Evolutionary conservation across 148 eudicot species (phyloP).

Genomic region (Fagopyrum esculentum): DNA sequence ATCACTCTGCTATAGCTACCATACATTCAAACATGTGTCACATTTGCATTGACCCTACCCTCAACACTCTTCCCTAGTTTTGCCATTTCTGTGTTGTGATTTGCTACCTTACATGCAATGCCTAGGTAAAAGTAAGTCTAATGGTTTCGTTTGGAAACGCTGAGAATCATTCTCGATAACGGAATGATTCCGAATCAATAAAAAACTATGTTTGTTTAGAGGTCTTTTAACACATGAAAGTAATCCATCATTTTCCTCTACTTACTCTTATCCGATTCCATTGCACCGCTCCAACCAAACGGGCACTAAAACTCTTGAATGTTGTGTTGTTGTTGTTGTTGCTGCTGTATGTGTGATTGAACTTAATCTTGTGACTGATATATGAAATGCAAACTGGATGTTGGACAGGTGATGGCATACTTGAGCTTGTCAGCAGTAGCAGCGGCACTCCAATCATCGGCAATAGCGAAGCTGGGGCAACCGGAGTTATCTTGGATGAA

Average conservation of each 20-base stretch:
- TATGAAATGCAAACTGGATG: constrained; percentile 2
- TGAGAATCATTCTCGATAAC: no score
- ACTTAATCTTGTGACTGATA: neutral
- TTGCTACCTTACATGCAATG: neutral
- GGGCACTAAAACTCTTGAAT: no score
- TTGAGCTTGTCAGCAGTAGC: constrained; percentile 60
- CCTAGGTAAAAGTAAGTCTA: no score
- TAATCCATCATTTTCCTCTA: no score
- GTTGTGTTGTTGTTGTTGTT: no score
- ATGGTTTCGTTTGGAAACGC: no score
- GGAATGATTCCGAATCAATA: no score
- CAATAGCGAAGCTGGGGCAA: constrained; percentile 61
- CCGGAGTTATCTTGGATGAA: constrained; percentile 86
- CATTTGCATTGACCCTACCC: neutral
- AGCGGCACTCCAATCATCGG: constrained; percentile 58
- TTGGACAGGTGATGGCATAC: constrained; percentile 68
- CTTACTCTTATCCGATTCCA: no score
- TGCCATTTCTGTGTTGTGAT: constrained; percentile 4
- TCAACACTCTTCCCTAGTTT: neutral
- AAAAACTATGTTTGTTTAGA: no score
- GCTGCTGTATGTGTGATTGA: neutral
- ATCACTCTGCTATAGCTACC: neutral
- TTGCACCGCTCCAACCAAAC: no score
- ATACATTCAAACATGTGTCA: constrained; percentile 5
- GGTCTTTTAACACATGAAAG: no score